Conservation (phyloP, 164 flowering plant species). For the Sedum album region DNA sequence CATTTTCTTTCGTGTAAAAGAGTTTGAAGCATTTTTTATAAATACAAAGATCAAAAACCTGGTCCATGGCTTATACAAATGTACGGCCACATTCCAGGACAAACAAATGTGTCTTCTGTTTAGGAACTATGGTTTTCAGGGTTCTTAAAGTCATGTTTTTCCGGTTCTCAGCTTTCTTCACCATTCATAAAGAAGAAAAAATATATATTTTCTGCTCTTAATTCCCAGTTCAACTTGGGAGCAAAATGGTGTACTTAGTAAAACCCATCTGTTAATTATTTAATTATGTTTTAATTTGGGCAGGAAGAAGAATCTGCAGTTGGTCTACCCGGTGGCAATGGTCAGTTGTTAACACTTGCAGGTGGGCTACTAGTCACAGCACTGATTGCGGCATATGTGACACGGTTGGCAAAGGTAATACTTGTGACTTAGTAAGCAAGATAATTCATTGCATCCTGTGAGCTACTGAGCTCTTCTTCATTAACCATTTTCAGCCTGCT, state of each 20-base stretch:
- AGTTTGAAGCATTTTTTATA: too few relatives aligned
- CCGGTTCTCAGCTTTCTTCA: not conserved
- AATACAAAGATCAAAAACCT: not conserved
- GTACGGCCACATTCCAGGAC: not conserved
- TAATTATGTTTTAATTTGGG: conserved; percentile 9
- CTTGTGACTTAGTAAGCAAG: not conserved
- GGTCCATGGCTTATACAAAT: not conserved
- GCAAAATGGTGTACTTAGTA: not conserved
- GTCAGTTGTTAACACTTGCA: conserved; percentile 70
- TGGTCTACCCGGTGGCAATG: conserved; percentile 65
- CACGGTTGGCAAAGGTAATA: conserved; percentile 77
- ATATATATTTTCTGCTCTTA: not conserved
- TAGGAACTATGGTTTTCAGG: not conserved
- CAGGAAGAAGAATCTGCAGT: conserved; percentile 87
- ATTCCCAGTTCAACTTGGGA: not conserved
- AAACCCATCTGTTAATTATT: not conserved
- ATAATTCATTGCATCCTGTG: not conserved
- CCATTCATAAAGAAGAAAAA: not conserved
- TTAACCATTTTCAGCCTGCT: not conserved
- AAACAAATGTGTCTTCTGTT: not conserved
- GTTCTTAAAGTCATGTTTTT: not conserved
- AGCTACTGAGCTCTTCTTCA: not conserved
- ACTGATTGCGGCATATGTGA: conserved; percentile 78
- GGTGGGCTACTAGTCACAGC: conserved; percentile 73
- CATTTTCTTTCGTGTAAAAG: not conserved